phyloP scores from a whole-genome alignment of 495 filamentous ascomycete genomes.

The Copromyces sp. region DNA sequence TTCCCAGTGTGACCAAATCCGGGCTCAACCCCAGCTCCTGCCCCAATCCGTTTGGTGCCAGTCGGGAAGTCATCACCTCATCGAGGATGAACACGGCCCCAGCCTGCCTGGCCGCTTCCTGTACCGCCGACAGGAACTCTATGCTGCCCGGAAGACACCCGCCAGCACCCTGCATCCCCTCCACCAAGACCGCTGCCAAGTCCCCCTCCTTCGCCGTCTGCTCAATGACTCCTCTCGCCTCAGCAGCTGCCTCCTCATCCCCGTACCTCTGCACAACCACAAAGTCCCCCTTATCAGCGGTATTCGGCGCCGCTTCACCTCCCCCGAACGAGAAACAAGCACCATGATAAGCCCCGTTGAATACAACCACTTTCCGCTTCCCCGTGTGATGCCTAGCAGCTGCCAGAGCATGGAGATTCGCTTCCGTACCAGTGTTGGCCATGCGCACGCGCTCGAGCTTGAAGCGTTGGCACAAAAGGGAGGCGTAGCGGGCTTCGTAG shows the following conservation, averaged over 20 bases:
- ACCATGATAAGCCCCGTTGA: conserved; percentile 48
- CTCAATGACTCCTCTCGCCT: conserved; percentile 14
- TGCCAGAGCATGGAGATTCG: conserved; percentile 38
- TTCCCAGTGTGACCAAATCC: conserved; percentile 52
- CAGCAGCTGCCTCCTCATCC: conserved; percentile 29
- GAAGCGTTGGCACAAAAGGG: conserved; percentile 33
- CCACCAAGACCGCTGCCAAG: conserved; percentile 48
- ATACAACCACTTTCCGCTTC: conserved; percentile 36
- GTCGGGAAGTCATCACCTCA: conserved; percentile 54
- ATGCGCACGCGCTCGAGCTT: conserved; percentile 36
- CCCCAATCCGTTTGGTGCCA: conserved; percentile 39
- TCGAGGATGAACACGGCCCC: conserved; percentile 50
- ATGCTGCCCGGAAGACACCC: conserved; percentile 36
- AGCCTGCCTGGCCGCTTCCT: conserved; percentile 20
- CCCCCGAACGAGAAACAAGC: conserved; percentile 31
- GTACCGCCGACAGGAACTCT: conserved; percentile 34
- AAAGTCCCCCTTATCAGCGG: conserved; percentile 34
- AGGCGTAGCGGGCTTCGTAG: conserved; percentile 31
- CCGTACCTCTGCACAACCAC: conserved; percentile 40
- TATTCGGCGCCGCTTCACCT: conserved; percentile 16
- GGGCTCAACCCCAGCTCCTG: conserved; percentile 33
- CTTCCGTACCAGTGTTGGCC: conserved; percentile 45
- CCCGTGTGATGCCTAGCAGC: conserved; percentile 32
- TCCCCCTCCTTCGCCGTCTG: conserved; percentile 1
- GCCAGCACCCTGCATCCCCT: conserved; percentile 48